Base-by-base conservation (phyloP, 352 stramenopile genomes). In the Globisporangium middletonii region DNA sequence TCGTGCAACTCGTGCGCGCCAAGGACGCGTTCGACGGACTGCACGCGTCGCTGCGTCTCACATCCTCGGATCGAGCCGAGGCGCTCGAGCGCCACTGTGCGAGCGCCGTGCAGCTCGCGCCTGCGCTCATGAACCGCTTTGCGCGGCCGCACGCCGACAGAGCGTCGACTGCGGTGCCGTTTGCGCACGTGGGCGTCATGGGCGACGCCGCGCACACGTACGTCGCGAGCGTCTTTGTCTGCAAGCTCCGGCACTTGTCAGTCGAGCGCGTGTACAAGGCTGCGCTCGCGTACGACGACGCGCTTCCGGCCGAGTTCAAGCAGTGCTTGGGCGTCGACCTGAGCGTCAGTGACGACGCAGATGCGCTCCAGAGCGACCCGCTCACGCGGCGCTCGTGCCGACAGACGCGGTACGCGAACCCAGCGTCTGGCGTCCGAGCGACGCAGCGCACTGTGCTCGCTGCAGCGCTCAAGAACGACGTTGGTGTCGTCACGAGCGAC, bases 121-220 rank as follows among this genome's bases (percentile, higher is more conserved):
- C 73, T 1, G 70, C 73, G 2, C 49, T 77, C 18, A 65, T 84
- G 50, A 55, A 61, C 30, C 68, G 64, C 9, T 84, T 87, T 49
- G 60, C 68, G 0, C 47, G 58, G n/a, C 48, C 68, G 28, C 67
- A 75, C 67, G 45, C 69, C 50, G 23, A 60, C 45, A 60, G 62
- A 18, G 57, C 60, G 18, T 61, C 69, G 6, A 49, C 56, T 8
- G 52, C 43, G 19, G 75, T 64, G 44, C 72, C 75, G 23, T 87
- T 81, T 33, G 72, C 72, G 19, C 72, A 87, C 65, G 76, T 71
- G 42, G 81, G 72, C 55, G 68, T 87, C 64, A 81, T 78, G 51
- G 77, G 71, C 19, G 74, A 78, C 43, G 63, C 63, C 2, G 57
- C 63, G 27, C 63, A 65, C 55, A 84, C 77, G n/a, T 79, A 70